Evolutionary conservation across 768 basidiomycete genomes (phyloP).

Genomic region (Leccinum aurantiacum): DNA sequence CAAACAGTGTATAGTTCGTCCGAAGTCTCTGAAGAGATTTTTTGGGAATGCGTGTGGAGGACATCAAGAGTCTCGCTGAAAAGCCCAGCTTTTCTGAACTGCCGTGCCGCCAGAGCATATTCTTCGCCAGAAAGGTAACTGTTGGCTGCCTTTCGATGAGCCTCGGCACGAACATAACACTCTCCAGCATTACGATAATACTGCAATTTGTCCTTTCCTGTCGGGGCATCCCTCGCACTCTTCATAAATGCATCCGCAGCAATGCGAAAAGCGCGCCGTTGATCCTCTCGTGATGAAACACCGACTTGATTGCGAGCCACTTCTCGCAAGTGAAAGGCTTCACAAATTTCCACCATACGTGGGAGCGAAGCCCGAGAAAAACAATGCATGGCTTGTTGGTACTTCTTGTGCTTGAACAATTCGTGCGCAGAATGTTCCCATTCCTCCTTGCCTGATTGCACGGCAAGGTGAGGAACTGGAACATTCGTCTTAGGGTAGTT

Average conservation of each 20-base stretch:
- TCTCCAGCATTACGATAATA: constrained; percentile 47
- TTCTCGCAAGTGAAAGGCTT: constrained; percentile 56
- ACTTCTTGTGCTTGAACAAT: constrained; percentile 42
- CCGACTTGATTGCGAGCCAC: constrained; percentile 40
- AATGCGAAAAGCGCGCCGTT: constrained; percentile 38
- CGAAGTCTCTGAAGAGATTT: too few species aligned
- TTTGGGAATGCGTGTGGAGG: too few species aligned
- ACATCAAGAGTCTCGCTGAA: too few species aligned
- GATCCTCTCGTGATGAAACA: constrained; percentile 23
- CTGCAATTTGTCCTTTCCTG: constrained; percentile 27
- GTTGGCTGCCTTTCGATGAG: constrained; percentile 44
- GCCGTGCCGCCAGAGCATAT: constrained; percentile 43
- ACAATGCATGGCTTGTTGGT: constrained; percentile 54
- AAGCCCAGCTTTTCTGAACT: constrained; percentile 42
- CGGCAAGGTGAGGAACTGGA: constrained; percentile 56
- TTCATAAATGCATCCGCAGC: constrained; percentile 52
- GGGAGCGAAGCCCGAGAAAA: constrained; percentile 47
- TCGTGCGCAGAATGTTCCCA: constrained; percentile 42
- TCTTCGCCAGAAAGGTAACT: constrained; percentile 43
- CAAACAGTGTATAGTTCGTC: constrained; percentile 10
- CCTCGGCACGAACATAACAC: constrained; percentile 43
- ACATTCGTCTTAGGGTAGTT: constrained; percentile 45
- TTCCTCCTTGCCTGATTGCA: constrained; percentile 48
- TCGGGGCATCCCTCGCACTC: constrained; percentile 37
- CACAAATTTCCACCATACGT: constrained; percentile 45